These are phyloP conservation scores for Kockovaella imperatae DNA, from an alignment of 768 basidiomycete species.

Conservation along the genomic window DNA sequence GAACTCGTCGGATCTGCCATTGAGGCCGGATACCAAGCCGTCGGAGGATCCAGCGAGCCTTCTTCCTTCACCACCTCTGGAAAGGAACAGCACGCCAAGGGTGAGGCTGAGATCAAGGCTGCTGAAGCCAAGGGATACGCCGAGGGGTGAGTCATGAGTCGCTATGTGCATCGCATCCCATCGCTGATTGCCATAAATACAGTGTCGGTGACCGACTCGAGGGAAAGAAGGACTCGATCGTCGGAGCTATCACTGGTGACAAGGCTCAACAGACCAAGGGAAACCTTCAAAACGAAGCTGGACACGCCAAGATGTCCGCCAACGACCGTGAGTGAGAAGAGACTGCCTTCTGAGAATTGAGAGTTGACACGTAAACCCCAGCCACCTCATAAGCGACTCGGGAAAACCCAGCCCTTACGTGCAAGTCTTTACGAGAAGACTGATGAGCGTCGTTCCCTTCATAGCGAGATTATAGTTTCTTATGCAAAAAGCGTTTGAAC, in stretches of 20 bases:
- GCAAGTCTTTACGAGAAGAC: too few relatives aligned
- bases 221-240: constrained; percentile 42
- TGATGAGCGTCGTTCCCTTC: too few relatives aligned
- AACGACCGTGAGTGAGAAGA: background rate
- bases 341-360: too few relatives aligned
- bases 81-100: constrained; percentile 41
- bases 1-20: constrained; percentile 36
- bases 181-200: background rate
- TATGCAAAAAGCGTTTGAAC: too few relatives aligned
- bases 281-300: constrained; percentile 35
- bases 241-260: constrained; percentile 43
- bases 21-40: constrained; percentile 34
- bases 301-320: background rate
- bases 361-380: too few relatives aligned
- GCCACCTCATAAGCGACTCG: too few relatives aligned
- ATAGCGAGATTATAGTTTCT: too few relatives aligned
- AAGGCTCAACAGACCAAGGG: constrained; percentile 38
- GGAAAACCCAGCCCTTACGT: too few relatives aligned
- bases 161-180: background rate
- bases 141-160: constrained; percentile 29
- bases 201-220: constrained; percentile 38
- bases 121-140: constrained; percentile 42
- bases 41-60: constrained; percentile 38
- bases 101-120: constrained; percentile 44
- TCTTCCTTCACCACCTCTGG: constrained; percentile 39